Evolutionary conservation across 2,329 filamentous ascomycete species (phyloP).

Genomic region (Seiridium cupressi): DNA sequence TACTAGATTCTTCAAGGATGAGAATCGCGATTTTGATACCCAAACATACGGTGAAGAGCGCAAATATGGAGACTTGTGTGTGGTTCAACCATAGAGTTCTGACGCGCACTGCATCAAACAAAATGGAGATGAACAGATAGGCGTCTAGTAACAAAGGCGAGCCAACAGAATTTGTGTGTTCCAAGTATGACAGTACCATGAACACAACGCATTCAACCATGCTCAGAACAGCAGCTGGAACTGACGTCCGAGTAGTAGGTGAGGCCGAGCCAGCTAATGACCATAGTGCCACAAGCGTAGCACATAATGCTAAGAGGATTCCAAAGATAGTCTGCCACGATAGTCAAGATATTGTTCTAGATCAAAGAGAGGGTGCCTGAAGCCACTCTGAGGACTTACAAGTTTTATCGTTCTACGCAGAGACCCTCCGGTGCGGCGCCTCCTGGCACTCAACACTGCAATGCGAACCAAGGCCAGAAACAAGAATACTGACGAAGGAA

Average conservation of each 20-base stretch:
- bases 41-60: conserved; percentile 2
- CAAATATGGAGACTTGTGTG: not conserved
- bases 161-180: conserved; percentile 14
- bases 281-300: conserved; percentile 4
- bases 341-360: not conserved
- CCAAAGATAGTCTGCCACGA: not conserved
- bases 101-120: conserved; percentile 14
- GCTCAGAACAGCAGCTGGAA: conserved; percentile 12
- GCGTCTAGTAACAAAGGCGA: conserved; percentile 14
- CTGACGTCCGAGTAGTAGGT: conserved; percentile 8
- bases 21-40: conserved; percentile 10
- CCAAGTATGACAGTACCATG: conserved; percentile 13
- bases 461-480: conserved; percentile 10
- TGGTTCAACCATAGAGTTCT: conserved; percentile 14
- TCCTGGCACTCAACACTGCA: conserved; percentile 2
- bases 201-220: conserved; percentile 11
- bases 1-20: conserved; percentile 8
- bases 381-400: not conserved
- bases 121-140: conserved; percentile 14
- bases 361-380: no score
- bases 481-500: conserved; percentile 18
- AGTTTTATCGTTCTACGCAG: not conserved
- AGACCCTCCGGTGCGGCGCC: not conserved
- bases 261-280: not conserved
- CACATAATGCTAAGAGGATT: not conserved